Conservation (phyloP, 2,329 filamentous ascomycete species). For the Gnomoniopsis smithogilvyi region DNA sequence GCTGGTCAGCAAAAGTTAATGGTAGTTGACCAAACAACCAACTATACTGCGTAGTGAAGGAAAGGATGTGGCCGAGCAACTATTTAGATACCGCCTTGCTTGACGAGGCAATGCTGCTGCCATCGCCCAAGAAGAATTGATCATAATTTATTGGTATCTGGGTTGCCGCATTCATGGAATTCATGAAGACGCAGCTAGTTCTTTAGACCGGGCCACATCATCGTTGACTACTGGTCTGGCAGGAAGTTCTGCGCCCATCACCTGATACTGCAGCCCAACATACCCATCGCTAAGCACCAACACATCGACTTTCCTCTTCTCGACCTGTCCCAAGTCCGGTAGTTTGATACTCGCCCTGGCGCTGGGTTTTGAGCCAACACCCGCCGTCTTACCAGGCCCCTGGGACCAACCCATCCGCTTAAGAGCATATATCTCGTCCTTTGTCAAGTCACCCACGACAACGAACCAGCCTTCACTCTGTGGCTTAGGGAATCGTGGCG, state of each 20-base stretch:
- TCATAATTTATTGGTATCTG: not conserved
- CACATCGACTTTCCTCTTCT: slow-evolving; percentile 65
- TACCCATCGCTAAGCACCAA: slow-evolving; percentile 85
- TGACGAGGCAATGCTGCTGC: too few relatives aligned
- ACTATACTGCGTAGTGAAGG: too few relatives aligned
- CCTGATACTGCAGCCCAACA: slow-evolving; percentile 63
- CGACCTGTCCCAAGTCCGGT: slow-evolving; percentile 41
- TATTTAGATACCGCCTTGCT: too few relatives aligned
- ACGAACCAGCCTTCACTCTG: slow-evolving; percentile 95
- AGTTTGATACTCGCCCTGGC: slow-evolving; percentile 59
- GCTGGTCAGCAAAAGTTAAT: too few relatives aligned
- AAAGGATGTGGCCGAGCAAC: too few relatives aligned
- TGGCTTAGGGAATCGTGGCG: slow-evolving; percentile 87
- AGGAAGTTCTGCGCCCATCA: slow-evolving; percentile 50
- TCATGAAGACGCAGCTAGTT: slow-evolving; percentile 20
- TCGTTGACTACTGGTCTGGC: slow-evolving; percentile 45
- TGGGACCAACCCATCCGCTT: slow-evolving; percentile 76
- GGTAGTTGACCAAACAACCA: too few relatives aligned
- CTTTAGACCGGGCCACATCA: slow-evolving; percentile 42
- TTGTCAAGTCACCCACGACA: slow-evolving; percentile 63
- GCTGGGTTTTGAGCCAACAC: slow-evolving; percentile 43
- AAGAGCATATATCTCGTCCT: slow-evolving; percentile 77
- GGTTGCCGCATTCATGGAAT: too few relatives aligned
- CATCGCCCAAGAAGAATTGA: not conserved
- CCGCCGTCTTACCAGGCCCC: slow-evolving; percentile 26